phyloP scores from a whole-genome alignment of 139 green algal genomes.

The Closterium sp. region DNA sequence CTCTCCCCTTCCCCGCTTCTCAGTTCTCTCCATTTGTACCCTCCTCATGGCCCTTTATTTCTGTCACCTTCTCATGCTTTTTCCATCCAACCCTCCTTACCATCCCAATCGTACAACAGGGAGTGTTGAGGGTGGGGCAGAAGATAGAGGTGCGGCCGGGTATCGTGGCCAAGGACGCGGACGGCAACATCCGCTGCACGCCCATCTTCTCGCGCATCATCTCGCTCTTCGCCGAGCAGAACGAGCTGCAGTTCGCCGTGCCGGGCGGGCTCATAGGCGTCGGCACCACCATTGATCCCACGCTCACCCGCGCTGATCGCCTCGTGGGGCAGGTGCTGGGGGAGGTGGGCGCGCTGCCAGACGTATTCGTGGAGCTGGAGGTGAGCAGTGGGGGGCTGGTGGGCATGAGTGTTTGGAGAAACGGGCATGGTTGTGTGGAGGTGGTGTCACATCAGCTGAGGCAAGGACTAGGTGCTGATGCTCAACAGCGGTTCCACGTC shows the following conservation, averaged over 20 bases:
- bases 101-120: slow-evolving; percentile 54
- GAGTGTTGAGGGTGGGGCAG: slow-evolving; percentile 86
- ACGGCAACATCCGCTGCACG: slow-evolving; percentile 84
- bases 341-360: slow-evolving; percentile 87
- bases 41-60: too few relatives aligned
- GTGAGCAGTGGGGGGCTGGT: slow-evolving; percentile 54
- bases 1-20: not conserved
- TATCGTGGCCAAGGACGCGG: slow-evolving; percentile 94
- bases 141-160: slow-evolving; percentile 95
- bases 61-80: too few relatives aligned
- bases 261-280: slow-evolving; percentile 97
- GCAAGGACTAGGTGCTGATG: not conserved
- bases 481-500: not conserved
- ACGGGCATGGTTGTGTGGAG: not conserved
- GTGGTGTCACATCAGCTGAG: not conserved
- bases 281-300: slow-evolving; percentile 98
- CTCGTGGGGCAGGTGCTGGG: slow-evolving; percentile 94
- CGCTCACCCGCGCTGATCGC: slow-evolving; percentile 92
- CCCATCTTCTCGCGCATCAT: slow-evolving; percentile 97
- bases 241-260: slow-evolving; percentile 95
- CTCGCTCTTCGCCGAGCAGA: slow-evolving; percentile 94
- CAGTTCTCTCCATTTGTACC: too few relatives aligned
- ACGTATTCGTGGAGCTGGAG: slow-evolving; percentile 98
- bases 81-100: too few relatives aligned
- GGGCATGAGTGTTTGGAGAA: slow-evolving; percentile 24